Evolutionary conservation across 2,329 filamentous ascomycete species (phyloP).

Genomic region (Calonectria henricotiae): DNA sequence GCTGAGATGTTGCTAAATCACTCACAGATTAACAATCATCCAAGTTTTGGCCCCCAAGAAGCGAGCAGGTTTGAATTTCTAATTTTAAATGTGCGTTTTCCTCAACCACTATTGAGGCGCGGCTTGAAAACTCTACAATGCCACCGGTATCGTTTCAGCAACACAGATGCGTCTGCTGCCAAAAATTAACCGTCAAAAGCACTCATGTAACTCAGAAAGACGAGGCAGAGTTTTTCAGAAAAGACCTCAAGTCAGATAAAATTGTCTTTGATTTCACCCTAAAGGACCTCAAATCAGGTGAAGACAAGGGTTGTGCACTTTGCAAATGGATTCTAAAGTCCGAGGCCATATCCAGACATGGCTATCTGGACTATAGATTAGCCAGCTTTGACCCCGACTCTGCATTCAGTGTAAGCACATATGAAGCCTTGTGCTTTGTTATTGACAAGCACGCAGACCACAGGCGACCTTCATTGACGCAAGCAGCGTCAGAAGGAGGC

Average conservation of each 20-base stretch:
- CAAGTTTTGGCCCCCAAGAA: not conserved
- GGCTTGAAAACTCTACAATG: not conserved
- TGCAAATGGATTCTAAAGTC: constrained; percentile 25
- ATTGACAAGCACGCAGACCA: not conserved
- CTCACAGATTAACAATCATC: not conserved
- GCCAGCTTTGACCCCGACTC: not conserved
- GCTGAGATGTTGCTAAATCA: not conserved
- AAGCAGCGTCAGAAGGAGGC: constrained; percentile 17
- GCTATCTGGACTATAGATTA: constrained; percentile 1
- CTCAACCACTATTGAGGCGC: not conserved
- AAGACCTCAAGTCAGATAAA: constrained; percentile 8
- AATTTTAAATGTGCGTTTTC: not conserved
- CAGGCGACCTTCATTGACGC: not conserved
- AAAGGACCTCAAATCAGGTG: not conserved
- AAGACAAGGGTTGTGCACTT: constrained; percentile 5
- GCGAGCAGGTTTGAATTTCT: not conserved
- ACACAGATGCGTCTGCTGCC: constrained; percentile 2
- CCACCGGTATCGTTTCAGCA: not conserved
- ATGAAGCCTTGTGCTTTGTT: constrained; percentile 21
- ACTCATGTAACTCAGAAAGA: not conserved
- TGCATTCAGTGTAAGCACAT: not conserved
- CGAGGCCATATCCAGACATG: constrained; percentile 21
- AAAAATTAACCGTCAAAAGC: constrained; percentile 5
- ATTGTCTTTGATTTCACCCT: constrained; percentile 17
- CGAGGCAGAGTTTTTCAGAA: not conserved